phyloP scores from a whole-genome alignment of 1,284 basidiomycete genomes.

The Tremellales sp. region DNA sequence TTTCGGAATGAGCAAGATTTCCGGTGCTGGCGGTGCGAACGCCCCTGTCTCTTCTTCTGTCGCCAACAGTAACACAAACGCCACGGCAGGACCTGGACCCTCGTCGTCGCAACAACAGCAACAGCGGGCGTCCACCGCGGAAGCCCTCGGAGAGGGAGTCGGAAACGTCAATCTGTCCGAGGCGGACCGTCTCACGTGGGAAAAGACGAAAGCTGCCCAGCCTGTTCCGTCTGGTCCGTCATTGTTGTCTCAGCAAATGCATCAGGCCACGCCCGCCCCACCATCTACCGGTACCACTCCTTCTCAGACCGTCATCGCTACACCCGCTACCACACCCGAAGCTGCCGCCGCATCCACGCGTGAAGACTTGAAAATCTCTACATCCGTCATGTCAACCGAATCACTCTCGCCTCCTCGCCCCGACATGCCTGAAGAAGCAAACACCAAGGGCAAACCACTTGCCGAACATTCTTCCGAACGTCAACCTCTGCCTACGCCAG shows the following conservation, averaged over 20 bases:
- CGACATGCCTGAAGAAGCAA: slow-evolving; percentile 7
- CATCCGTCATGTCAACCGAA: slow-evolving; percentile 34
- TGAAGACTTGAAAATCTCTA: slow-evolving; percentile 48
- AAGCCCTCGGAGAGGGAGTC: slow-evolving; percentile 55
- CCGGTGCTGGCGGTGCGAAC: slow-evolving; percentile 26
- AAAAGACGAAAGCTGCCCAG: slow-evolving; percentile 51
- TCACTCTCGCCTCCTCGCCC: slow-evolving; percentile 23
- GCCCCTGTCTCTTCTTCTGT: no score
- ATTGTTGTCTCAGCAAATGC: slow-evolving; percentile 72
- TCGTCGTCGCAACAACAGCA: no score
- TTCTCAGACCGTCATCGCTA: slow-evolving; percentile 36
- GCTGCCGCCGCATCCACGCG: slow-evolving; percentile 8
- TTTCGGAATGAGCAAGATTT: slow-evolving; percentile 79
- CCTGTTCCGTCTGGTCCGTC: slow-evolving; percentile 61
- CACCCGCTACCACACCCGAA: slow-evolving; percentile 46
- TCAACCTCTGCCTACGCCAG: no score
- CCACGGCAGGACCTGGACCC: not conserved
- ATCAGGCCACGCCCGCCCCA: slow-evolving; percentile 37
- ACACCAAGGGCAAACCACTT: slow-evolving; percentile 11
- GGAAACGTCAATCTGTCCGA: slow-evolving; percentile 61
- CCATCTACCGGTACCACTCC: slow-evolving; percentile 32
- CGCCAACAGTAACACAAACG: slow-evolving; percentile 2
- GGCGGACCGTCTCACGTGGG: slow-evolving; percentile 53
- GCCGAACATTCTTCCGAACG: no score
- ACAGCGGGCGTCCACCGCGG: slow-evolving; percentile 52